Evolutionary conservation across 208 protist species (phyloP), one percentile per base, ranked within the genome.

Genomic region (Trypanosoma congolense): DNA sequence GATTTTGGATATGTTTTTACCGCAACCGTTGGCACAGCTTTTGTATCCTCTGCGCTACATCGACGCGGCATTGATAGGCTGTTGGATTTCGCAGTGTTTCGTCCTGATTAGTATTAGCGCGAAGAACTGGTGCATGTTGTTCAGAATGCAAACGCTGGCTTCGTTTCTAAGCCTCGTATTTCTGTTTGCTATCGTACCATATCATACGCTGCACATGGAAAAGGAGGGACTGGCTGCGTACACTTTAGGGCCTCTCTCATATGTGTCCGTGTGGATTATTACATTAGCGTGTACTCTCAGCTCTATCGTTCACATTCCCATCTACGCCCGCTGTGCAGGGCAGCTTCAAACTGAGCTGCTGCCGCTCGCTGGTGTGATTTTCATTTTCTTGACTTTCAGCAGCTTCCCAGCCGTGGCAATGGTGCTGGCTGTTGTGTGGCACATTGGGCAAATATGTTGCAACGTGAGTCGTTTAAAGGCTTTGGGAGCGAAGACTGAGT

Each of bases 201-300:
- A 47, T 43, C 81, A 93, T 71, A 75, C 51, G 47, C 47, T 52
- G 4, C 55, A 75, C 46, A 61, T 84, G 1, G 6, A 51, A 47
- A 60, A 30, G 36, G 51, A 63, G n/a, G 58, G 54, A 8, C 42
- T 46, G 22, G 52, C 51, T 5, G 56, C 54, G 10, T 91, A 84
- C 56, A 74, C 71, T 6, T 67, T 73, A 24, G 87, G 79, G 0
- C 78, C 77, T 4, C 71, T 95, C 48, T 73, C 70, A n/a, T 95
- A 92, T 54, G 77, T 78, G 1, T 80, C 83, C 8, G 36, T 95
- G 12, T 93, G 85, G 86, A 75, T 77, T 57, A 79, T 96, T 47
- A 87, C 84, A n/a, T 43, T 41, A 14, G 82, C 90, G 19, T 77
- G 47, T 38, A 87, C 82, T 8, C 75, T 44, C 28, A 92, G 82